Percentiles rank a stretch among this genome's conserved stretches.
These are phyloP conservation scores for Hirschioporus abietinus DNA, from an alignment of 768 basidiomycete genomes.

Conservation along the genomic window DNA sequence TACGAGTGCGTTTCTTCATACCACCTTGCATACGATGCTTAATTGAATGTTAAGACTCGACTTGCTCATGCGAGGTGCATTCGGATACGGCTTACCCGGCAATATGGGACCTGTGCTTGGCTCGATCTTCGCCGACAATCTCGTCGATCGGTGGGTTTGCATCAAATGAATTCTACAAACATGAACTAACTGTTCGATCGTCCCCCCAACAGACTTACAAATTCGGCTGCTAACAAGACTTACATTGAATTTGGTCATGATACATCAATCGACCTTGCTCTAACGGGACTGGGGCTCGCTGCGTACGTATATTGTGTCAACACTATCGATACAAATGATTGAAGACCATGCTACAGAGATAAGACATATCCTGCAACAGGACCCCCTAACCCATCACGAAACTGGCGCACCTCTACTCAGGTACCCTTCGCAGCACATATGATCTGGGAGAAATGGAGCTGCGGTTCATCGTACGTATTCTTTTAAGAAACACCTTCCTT, in stretches of 20 bases:
- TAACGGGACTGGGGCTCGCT: constrained; percentile 33
- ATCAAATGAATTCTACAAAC: no score
- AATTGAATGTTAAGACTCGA: constrained; percentile 31
- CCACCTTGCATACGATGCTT: background rate
- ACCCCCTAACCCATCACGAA: constrained; percentile 23
- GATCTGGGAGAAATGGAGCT: constrained; percentile 38
- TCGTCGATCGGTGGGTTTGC: constrained; percentile 30
- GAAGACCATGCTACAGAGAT: constrained; percentile 24
- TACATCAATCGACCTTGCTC: constrained; percentile 32
- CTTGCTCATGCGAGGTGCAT: constrained; percentile 31
- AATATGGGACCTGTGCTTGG: constrained; percentile 32
- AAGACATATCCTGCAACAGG: constrained; percentile 21
- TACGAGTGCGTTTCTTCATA: constrained; percentile 16
- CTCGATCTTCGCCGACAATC: constrained; percentile 32
- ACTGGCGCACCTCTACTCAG: constrained; percentile 34
- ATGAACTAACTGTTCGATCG: background rate
- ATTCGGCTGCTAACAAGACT: constrained; percentile 28
- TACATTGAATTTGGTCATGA: constrained; percentile 41
- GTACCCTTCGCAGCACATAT: constrained; percentile 40
- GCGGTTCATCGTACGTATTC: constrained; percentile 26
- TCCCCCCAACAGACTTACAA: constrained; percentile 24
- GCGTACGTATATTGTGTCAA: constrained; percentile 20
- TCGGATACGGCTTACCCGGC: constrained; percentile 30
- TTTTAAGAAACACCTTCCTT: background rate
- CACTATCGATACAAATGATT: background rate